Evolutionary conservation across 805 yeast species (phyloP).

Genomic region (Ogataea trehalophila): DNA sequence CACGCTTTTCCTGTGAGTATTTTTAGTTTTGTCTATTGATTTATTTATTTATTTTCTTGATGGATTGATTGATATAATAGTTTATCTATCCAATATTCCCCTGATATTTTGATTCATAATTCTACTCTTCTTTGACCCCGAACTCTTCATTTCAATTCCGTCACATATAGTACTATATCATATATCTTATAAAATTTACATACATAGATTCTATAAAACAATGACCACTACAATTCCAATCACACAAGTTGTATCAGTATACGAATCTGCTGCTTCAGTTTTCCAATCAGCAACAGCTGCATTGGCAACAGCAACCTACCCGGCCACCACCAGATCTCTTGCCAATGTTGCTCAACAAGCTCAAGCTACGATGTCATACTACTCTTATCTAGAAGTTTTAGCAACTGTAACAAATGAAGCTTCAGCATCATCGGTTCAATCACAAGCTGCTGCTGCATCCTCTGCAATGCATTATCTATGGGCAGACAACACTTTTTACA

Average conservation of each 20-base stretch:
- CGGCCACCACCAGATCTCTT: slow-evolving; percentile 3
- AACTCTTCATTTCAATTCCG: no score
- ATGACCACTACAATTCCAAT: neutral
- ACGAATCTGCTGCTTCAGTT: slow-evolving; percentile 9
- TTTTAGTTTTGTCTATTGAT: no score
- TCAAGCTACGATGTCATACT: slow-evolving; percentile 27
- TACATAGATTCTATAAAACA: neutral
- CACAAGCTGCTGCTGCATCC: slow-evolving; percentile 22
- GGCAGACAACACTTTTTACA: slow-evolving; percentile 23
- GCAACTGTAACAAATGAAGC: slow-evolving; percentile 23
- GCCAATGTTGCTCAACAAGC: slow-evolving; percentile 11
- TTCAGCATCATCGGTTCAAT: slow-evolving; percentile 7
- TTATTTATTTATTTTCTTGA: no score
- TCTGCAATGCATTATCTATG: slow-evolving; percentile 14
- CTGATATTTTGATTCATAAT: no score
- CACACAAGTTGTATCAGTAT: slow-evolving; percentile 6
- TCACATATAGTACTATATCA: no score
- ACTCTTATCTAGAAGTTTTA: slow-evolving; percentile 16
- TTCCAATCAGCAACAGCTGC: slow-evolving; percentile 10
- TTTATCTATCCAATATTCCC: no score
- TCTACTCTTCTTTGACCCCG: no score
- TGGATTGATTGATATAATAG: no score
- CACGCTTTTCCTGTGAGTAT: no score
- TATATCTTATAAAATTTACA: no score
- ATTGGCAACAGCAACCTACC: slow-evolving; percentile 12